phyloP scores from a whole-genome alignment of 352 stramenopile genomes.

The Elongisporangium prolatum region DNA sequence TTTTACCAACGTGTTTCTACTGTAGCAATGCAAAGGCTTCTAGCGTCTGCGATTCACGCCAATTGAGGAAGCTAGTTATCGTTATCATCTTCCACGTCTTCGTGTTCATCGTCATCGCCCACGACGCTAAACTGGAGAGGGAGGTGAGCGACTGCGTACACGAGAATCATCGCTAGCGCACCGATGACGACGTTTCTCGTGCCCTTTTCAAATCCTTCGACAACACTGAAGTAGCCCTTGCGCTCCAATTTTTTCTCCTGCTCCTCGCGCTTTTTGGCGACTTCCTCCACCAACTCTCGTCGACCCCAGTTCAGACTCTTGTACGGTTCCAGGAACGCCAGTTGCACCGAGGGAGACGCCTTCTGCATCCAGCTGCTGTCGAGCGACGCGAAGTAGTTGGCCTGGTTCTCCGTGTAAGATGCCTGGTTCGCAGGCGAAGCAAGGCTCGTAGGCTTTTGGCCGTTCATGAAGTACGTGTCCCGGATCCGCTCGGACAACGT shows the following conservation, averaged over 20 bases:
- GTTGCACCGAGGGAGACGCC: constrained; percentile 42
- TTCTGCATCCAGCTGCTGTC: constrained; percentile 68
- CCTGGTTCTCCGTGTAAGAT: constrained; percentile 71
- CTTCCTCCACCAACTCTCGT: constrained; percentile 52
- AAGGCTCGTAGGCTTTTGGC: constrained; percentile 32
- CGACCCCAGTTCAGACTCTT: constrained; percentile 81
- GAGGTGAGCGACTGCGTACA: constrained; percentile 70
- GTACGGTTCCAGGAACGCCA: constrained; percentile 76
- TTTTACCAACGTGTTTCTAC: background rate
- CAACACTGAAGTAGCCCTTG: constrained; percentile 9
- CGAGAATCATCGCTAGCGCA: constrained; percentile 52
- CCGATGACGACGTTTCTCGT: constrained; percentile 80
- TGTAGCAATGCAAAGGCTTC: too few relatives aligned
- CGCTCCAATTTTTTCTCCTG: constrained; percentile 23
- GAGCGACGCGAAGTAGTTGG: constrained; percentile 60
- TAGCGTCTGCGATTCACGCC: constrained; percentile 25
- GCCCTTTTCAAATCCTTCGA: constrained; percentile 53
- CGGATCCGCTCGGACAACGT: constrained; percentile 67
- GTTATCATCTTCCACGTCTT: constrained; percentile 28
- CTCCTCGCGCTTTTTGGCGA: constrained; percentile 38
- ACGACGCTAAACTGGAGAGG: constrained; percentile 52
- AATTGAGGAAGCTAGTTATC: constrained; percentile 28
- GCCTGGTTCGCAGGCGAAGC: constrained; percentile 23
- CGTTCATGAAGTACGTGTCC: constrained; percentile 57
- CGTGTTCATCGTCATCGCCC: constrained; percentile 34